Evolutionary conservation across 2,329 filamentous ascomycete species (phyloP).

Genomic region (Xylaria sp.): DNA sequence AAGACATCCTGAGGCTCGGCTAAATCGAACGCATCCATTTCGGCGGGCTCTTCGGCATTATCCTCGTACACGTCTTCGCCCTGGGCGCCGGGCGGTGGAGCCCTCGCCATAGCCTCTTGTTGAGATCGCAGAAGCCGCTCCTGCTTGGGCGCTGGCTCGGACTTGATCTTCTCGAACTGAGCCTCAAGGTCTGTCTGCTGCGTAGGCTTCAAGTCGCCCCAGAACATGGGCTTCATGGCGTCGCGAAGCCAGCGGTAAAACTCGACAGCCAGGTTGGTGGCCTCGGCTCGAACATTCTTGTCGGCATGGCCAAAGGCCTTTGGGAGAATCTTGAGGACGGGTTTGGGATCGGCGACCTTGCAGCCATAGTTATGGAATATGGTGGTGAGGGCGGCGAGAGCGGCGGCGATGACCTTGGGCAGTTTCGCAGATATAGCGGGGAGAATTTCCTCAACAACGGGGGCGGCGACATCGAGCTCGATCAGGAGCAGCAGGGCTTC

Average conservation of each 20-base stretch:
- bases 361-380: conserved; percentile 96
- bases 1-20: conserved; percentile 89
- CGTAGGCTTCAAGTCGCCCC: conserved; percentile 92
- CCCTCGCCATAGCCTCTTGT: conserved; percentile 82
- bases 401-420: conserved; percentile 52
- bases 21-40: conserved; percentile 83
- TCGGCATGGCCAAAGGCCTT: conserved; percentile 96
- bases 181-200: conserved; percentile 95
- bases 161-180: conserved; percentile 92
- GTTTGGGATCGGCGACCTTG: conserved; percentile 93
- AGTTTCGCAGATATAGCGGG: conserved; percentile 58
- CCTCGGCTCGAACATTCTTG: conserved; percentile 96
- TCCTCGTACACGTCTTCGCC: conserved; percentile 68
- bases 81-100: conserved; percentile 69
- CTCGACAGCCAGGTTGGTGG: conserved; percentile 90
- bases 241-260: conserved; percentile 97
- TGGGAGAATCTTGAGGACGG: conserved; percentile 85
- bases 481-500: conserved; percentile 90
- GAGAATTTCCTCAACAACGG: conserved; percentile 89
- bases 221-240: conserved; percentile 98
- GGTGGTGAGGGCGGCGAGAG: conserved; percentile 72
- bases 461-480: conserved; percentile 86
- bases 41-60: conserved; percentile 71
- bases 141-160: conserved; percentile 88
- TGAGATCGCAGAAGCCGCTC: conserved; percentile 89